Base-by-base conservation (phyloP, 2,329 filamentous ascomycete genomes). In the Didymella exigua region DNA sequence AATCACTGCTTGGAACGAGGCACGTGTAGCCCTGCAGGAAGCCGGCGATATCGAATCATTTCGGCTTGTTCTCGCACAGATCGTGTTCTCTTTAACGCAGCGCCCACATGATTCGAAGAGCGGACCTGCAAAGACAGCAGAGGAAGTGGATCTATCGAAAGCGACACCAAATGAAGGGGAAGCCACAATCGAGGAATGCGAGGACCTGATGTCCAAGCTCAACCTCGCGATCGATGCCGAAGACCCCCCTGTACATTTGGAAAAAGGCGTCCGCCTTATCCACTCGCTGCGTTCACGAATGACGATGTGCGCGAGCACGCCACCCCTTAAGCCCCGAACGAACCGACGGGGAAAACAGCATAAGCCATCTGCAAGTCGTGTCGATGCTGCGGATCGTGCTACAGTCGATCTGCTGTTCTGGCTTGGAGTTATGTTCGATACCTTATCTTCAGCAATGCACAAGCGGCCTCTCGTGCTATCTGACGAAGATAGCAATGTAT, bases 391-490 rank as follows among this genome's bases (percentile, higher is more conserved):
- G 16, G 71, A 80, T 66, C 70, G 71, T 16, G 71, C 77, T 10
- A 85, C 84, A 0, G 74, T 86, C 23, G 77, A 81, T 11, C 69
- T 86, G 10, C 63, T 86, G 2, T 85, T 82, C 62, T 86, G 84
- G 84, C 72, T 86, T 14, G 81, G 80, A 0, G 74, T 85, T 40
- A 86, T 86, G 83, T 82, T 84, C 42, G 83, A 86, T 61, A 85
- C 83, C 0, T 68, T 85, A 8, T 83, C 81, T 0, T 78, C 83
- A 0, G 81, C 82, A 1, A 82, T 86, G 75, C 77, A 81, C 45
- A 74, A 78, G 44, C 76, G 78, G 1, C 76, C 78, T 3, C 63
- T 79, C 0, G 75, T 79, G 0, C 73, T 81, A 5, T 76, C 75
- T 2, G 77, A 80, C 54, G 78, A 79, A 57, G 79, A 81, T 49